Percentiles rank a stretch among this genome's conserved stretches.
These are phyloP conservation scores for Salix brachista DNA, from an alignment of 345 rosid genomes.

Conservation along the genomic window DNA sequence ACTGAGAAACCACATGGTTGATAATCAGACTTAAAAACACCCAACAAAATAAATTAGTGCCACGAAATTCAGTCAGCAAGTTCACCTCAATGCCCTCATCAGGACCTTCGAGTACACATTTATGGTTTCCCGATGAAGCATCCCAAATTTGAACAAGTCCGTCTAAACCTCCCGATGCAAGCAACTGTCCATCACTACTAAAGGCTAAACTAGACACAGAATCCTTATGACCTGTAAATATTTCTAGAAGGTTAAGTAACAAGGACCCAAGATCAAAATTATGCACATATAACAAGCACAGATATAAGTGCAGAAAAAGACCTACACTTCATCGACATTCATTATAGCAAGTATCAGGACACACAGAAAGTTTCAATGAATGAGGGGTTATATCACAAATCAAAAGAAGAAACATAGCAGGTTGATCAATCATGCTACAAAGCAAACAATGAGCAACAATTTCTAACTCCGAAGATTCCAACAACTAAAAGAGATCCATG, in stretches of 20 bases:
- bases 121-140: slow-evolving; percentile 52
- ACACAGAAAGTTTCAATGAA: not conserved
- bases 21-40: not conserved
- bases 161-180: slow-evolving; percentile 81
- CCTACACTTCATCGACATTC: not conserved
- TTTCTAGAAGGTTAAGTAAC: not conserved
- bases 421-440: not conserved
- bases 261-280: not conserved
- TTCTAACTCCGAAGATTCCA: not conserved
- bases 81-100: slow-evolving; percentile 73
- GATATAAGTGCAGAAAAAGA: not conserved
- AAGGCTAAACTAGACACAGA: slow-evolving; percentile 70
- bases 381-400: not conserved
- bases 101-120: slow-evolving; percentile 62
- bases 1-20: slow-evolving; percentile 41
- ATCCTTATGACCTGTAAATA: slow-evolving; percentile 68
- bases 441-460: not conserved
- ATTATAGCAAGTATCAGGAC: not conserved
- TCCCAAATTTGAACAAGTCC: slow-evolving; percentile 78
- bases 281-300: not conserved
- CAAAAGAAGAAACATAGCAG: not conserved
- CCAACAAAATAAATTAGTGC: not conserved
- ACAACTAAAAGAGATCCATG: not conserved
- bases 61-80: not conserved
- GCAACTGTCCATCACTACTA: slow-evolving; percentile 69